Base-by-base conservation (phyloP, 1,284 basidiomycete genomes). In the Heterobasidion occidentale region DNA sequence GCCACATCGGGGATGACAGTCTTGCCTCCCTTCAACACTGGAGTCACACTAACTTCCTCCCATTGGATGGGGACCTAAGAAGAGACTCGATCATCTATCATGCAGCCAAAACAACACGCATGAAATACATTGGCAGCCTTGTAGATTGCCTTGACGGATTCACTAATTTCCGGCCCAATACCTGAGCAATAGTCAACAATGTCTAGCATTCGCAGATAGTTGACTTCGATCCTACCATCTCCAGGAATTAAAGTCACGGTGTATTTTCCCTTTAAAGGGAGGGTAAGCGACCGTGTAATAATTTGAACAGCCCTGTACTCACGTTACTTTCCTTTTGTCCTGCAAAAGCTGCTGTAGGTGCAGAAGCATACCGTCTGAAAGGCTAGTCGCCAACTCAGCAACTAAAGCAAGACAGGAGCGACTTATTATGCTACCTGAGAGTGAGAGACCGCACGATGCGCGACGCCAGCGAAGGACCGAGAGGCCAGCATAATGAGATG, bases 11-110 rank as follows among this genome's bases (percentile, higher is more conserved):
- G 97, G 68, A 99, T 99, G 62, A 92, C 92, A 59, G 94, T 97
- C 81, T 98, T 98, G 57, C 97, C 97, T 63, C 88, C 88, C 72
- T 93, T 93, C 64, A 98, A 78, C 60, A 97, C 84, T 17, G 97
- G 97, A 17, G 93, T 90, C 56, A 99, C 97, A 68, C 90, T 92
- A 69, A 98, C 95, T 76, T 99, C 96, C 74, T 99, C 97, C 97
- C 97, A 99, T 74, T 92, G 81, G 67, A 98, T 95, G 54, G 95
- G 95, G 34, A 94, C 94, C 90, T 94, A 59, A n/a, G 49, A 36
- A 9, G 12, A 53, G 38, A 27, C 3, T 35, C 45, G 54, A 48
- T 34, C n/a, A 36, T 48, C 17, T 53, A 42, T 20, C 6, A 7
- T 34, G 56, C 12, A 42, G 34, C 20, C 52, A 44, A 53, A 35